Conservation (phyloP, 202 grass and related monocot genomes). For the Dendrocalamus latiflorus region DNA sequence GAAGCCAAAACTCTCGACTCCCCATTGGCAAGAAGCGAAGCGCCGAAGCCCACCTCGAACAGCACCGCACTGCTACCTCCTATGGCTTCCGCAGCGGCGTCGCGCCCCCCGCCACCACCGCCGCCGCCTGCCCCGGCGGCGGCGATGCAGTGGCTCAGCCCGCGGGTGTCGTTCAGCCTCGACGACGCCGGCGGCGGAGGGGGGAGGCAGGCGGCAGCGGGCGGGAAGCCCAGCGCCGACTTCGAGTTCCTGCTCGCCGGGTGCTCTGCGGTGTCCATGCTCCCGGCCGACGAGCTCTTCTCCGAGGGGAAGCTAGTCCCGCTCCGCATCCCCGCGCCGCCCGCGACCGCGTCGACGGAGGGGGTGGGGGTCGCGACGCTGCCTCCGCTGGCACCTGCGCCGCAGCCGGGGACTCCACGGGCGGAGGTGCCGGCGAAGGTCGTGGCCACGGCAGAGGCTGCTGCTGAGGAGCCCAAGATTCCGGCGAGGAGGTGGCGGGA, state of each 20-base stretch:
- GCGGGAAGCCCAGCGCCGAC: constrained; percentile 39
- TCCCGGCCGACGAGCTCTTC: constrained; percentile 89
- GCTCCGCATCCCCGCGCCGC: constrained; percentile 31
- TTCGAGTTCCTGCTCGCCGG: constrained; percentile 85
- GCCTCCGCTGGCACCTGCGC: neutral
- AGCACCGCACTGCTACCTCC: neutral
- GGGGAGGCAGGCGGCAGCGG: neutral
- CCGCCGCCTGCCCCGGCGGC: constrained; percentile 3
- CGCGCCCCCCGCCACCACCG: constrained; percentile 37
- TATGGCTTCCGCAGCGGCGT: constrained; percentile 40
- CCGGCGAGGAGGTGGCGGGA: constrained; percentile 77
- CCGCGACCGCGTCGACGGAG: neutral
- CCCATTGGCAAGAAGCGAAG: neutral
- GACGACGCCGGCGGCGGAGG: constrained; percentile 29
- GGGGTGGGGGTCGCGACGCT: neutral
- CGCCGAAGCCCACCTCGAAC: too few species aligned
- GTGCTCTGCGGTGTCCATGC: constrained; percentile 54
- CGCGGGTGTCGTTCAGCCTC: constrained; percentile 78
- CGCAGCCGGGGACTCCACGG: constrained; percentile 27
- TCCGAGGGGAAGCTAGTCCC: constrained; percentile 80
- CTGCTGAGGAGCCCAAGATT: constrained; percentile 21
- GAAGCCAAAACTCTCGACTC: neutral
- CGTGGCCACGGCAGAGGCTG: neutral
- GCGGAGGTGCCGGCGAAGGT: neutral
- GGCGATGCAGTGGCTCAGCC: constrained; percentile 63